These are phyloP conservation scores for Fagopyrum homotropicum DNA, from an alignment of 148 eudicot species.

Conservation along the genomic window DNA sequence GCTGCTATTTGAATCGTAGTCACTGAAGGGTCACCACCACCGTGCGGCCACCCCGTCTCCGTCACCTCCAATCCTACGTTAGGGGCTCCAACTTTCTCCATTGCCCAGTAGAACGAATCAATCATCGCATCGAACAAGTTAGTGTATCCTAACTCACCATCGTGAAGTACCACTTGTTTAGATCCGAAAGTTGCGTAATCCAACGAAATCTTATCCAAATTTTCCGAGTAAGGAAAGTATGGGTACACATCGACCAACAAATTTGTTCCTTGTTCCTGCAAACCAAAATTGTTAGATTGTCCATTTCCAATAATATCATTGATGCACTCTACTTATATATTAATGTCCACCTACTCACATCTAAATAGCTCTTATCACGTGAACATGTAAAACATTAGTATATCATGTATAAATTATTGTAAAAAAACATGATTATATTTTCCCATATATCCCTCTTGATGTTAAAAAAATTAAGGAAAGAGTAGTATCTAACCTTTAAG, in stretches of 20 bases:
- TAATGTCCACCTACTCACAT: too few species aligned
- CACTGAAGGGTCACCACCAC: conserved; percentile 24
- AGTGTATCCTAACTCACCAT: conserved; percentile 23
- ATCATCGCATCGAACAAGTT: conserved; percentile 43
- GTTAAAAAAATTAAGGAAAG: too few species aligned
- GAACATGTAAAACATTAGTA: too few species aligned
- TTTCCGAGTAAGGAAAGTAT: conserved; percentile 31
- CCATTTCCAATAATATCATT: too few species aligned
- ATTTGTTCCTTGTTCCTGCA: conserved; percentile 18
- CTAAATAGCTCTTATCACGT: too few species aligned
- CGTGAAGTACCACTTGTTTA: conserved; percentile 16
- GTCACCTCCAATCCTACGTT: conserved; percentile 21
- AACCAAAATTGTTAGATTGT: not conserved
- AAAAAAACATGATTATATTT: too few species aligned
- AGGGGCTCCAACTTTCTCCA: conserved; percentile 22
- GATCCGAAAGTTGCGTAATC: conserved; percentile 38
- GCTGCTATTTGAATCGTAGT: too few species aligned
- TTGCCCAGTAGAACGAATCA: conserved; percentile 30
- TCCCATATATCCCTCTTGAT: too few species aligned
- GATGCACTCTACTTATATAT: too few species aligned
- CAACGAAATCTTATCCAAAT: conserved; percentile 22
- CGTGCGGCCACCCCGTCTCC: conserved; percentile 39
- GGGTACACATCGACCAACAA: conserved; percentile 45
- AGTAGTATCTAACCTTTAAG: not conserved
- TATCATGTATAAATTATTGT: too few species aligned